Evolutionary conservation across 306 rosid genomes (phyloP), one percentile per base, ranked within the genome.

Genomic region (Ammopiptanthus mongolicus): DNA sequence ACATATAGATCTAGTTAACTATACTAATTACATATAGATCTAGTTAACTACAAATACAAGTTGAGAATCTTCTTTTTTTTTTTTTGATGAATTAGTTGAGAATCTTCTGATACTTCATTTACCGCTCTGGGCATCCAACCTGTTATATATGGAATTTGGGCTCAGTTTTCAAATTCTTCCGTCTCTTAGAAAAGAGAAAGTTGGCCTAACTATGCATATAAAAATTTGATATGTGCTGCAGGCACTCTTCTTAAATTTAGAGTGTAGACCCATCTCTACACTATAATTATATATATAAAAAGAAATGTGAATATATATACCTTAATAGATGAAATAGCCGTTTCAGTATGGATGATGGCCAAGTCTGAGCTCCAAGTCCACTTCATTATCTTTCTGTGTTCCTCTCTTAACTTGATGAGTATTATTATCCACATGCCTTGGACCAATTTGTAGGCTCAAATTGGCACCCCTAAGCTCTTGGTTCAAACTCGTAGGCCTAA

Each of bases 361-460:
- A 33, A 94, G 87, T 36, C 96, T 93, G 57, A 94, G 98, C 91
- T 91, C 97, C 84, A 91, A 90, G 72, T 94, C 98, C 47, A 94
- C 82, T 69, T 91, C 96, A 22, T 82, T 86, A 33, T 67, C 74
- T 14, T 76, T 59, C 77, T 74, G 79, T 50, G 73, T 68, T 14
- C 82, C 75, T 55, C 81, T 78, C 69, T 78, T 62, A 57, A 39
- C 61, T 13, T 68, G 86, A 68, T 41, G 62, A 34, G n/a, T 59
- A 36, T 42, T 14, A 42, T 75, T 82, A 44, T 77, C 87, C 50
- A 55, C 81, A 46, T 34, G 74, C 3, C 19, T 76, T 13, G 89
- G 65, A 62, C 88, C 89, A 73, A 88, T 77, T 63, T 61, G 81
- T 71, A 91, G 84, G 77, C 91, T 90, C 90, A 91, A 88, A 84